Conservation (phyloP, 2,329 filamentous ascomycete genomes). For the Trichoderma sp. region DNA sequence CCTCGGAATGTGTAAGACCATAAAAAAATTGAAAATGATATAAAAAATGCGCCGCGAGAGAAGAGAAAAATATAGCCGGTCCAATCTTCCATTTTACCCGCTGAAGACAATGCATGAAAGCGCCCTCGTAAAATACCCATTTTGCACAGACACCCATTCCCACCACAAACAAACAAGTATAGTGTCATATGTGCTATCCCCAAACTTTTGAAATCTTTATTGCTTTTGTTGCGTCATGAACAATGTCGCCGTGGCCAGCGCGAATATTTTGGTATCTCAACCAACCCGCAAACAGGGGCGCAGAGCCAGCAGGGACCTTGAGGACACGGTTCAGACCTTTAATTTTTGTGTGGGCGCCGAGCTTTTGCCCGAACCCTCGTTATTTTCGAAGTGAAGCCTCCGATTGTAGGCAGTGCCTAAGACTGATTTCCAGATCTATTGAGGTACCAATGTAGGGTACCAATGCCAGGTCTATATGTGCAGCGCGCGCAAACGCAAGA, state of each 20-base stretch:
- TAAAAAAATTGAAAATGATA: conserved; percentile 21
- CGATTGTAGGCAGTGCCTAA: conserved; percentile 16
- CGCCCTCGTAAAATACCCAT: conserved; percentile 35
- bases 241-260: conserved; percentile 18
- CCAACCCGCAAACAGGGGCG: conserved; percentile 1
- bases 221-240: conserved; percentile 23
- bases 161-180: conserved; percentile 29
- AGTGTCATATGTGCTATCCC: conserved; percentile 35
- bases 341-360: background rate
- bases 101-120: conserved; percentile 43
- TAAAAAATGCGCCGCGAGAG: conserved; percentile 22
- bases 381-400: background rate
- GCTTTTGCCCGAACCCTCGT: background rate
- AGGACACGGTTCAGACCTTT: conserved; percentile 11
- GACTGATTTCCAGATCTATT: conserved; percentile 24
- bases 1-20: conserved; percentile 21
- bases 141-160: conserved; percentile 30
- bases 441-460: conserved; percentile 20
- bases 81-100: conserved; percentile 36
- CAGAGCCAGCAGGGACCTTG: background rate
- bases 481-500: conserved; percentile 19
- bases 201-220: conserved; percentile 29
- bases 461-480: conserved; percentile 25
- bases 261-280: conserved; percentile 3
- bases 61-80: conserved; percentile 12